Evolutionary conservation across 371 early-diverging fungal genomes (phyloP).

Genomic region (Smittium culicis): DNA sequence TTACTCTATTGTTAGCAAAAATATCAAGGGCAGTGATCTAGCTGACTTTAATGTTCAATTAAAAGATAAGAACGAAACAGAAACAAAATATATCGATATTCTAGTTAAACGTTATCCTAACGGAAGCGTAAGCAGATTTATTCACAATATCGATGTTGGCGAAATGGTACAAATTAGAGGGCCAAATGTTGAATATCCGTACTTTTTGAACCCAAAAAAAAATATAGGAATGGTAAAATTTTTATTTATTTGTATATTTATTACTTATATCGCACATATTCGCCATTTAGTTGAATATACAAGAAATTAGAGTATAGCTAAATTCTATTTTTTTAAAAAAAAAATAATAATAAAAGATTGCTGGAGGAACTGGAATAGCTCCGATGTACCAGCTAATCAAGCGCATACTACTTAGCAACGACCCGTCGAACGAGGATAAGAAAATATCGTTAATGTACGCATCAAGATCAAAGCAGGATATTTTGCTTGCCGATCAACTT

Average conservation of each 20-base stretch:
- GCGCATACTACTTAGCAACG: constrained; percentile 41
- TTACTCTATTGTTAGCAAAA: constrained; percentile 11
- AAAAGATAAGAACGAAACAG: constrained; percentile 16
- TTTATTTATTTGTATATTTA: background rate
- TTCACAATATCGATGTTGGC: constrained; percentile 60
- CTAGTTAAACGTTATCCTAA: constrained; percentile 64
- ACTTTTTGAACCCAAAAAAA: background rate
- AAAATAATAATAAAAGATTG: constrained; percentile 34
- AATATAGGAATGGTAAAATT: constrained; percentile 5
- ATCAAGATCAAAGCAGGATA: constrained; percentile 63
- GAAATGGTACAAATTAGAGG: constrained; percentile 80
- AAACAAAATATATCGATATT: constrained; percentile 59
- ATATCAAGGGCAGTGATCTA: background rate
- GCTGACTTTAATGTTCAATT: background rate
- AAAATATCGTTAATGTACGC: constrained; percentile 71
- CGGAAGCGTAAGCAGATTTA: constrained; percentile 51
- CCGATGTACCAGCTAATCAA: constrained; percentile 77
- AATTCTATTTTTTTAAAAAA: background rate
- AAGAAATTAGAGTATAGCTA: background rate
- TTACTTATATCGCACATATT: background rate
- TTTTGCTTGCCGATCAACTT: constrained; percentile 62
- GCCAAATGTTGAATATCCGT: constrained; percentile 60
- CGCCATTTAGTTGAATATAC: background rate
- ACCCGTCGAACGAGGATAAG: constrained; percentile 52
- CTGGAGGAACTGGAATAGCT: constrained; percentile 88